Conservation (phyloP, 495 filamentous ascomycete genomes). For the Penicillium silybi region DNA sequence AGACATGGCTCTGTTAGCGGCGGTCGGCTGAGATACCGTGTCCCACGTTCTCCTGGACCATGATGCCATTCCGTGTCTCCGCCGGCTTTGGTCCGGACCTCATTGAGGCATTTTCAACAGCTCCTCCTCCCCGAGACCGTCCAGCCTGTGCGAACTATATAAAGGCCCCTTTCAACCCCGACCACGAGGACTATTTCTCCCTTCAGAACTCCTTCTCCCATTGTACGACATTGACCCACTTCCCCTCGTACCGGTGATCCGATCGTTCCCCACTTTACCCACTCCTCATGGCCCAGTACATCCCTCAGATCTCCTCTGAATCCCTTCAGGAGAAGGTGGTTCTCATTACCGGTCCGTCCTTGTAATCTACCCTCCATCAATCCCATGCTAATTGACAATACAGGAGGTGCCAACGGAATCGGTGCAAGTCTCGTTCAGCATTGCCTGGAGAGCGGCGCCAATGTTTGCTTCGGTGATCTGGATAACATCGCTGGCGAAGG, state of each 20-base stretch:
- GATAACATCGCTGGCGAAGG: slow-evolving; percentile 28
- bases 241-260: background rate
- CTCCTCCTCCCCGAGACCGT: background rate
- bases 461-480: slow-evolving; percentile 44
- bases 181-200: background rate
- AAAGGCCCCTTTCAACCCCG: background rate
- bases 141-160: background rate
- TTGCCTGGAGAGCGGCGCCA: slow-evolving; percentile 42
- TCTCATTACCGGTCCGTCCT: slow-evolving; percentile 42
- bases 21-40: slow-evolving; percentile 7
- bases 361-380: background rate
- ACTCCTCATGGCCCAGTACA: slow-evolving; percentile 24
- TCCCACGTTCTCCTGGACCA: background rate
- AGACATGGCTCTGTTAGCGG: background rate
- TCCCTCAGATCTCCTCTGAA: slow-evolving; percentile 23
- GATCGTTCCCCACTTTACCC: background rate
- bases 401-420: slow-evolving; percentile 53
- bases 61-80: background rate
- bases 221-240: background rate
- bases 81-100: background rate
- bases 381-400: background rate
- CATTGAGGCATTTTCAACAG: background rate
- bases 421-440: slow-evolving; percentile 49
- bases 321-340: slow-evolving; percentile 41
- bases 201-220: background rate